These are phyloP conservation scores for Aspergillus glaucus DNA, from an alignment of 2,329 filamentous ascomycete species.

Conservation along the genomic window DNA sequence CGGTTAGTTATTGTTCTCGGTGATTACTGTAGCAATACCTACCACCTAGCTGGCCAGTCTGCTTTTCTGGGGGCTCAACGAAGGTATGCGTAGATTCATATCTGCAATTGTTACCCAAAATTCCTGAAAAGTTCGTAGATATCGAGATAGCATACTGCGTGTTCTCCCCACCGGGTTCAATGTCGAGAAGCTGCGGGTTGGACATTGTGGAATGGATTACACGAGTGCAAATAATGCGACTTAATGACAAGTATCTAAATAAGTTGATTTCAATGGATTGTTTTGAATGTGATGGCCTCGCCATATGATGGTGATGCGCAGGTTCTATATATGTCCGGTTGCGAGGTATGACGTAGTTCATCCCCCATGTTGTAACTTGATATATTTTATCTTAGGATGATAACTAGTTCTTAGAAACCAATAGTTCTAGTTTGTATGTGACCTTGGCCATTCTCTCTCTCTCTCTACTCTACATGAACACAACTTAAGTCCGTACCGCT, in stretches of 20 bases:
- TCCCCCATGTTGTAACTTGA: neutral
- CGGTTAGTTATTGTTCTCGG: neutral
- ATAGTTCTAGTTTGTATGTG: neutral
- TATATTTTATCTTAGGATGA: neutral
- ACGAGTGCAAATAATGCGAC: neutral
- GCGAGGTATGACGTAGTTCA: conserved; percentile 12
- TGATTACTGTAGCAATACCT: conserved; percentile 9
- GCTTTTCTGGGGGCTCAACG: conserved; percentile 46
- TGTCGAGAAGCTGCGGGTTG: conserved; percentile 50
- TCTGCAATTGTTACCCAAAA: conserved; percentile 25
- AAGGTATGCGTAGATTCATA: conserved; percentile 54
- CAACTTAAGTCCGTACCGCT: no score
- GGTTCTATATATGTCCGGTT: neutral
- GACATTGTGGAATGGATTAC: conserved; percentile 36
- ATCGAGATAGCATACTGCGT: conserved; percentile 43
- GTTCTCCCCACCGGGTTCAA: conserved; percentile 54
- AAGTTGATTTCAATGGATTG: neutral
- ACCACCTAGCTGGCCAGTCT: conserved; percentile 54
- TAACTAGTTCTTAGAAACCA: neutral
- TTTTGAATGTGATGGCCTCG: neutral
- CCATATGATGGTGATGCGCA: neutral
- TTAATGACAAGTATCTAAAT: neutral
- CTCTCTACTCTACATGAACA: neutral
- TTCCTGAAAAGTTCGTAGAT: neutral
- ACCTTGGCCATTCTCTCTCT: neutral